Base-by-base conservation (phyloP, 495 filamentous ascomycete genomes). In the Neurospora terricola region DNA sequence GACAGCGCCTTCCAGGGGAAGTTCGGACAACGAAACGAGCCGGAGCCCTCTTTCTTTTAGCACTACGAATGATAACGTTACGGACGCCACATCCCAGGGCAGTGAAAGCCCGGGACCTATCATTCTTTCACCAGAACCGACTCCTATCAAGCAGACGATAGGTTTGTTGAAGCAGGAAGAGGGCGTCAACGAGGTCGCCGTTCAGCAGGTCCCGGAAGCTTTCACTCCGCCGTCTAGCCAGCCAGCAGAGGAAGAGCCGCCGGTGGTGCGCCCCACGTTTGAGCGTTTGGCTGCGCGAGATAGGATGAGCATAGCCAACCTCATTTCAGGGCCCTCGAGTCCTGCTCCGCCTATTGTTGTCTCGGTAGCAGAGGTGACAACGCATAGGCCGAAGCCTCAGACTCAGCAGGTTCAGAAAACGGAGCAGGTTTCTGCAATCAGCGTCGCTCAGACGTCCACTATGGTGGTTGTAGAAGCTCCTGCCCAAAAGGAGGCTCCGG, bases 61-160 rank as follows among this genome's bases (percentile, higher is more conserved):
- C 7, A 73, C 71, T 7, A 75, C 71, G 0, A 81, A 81, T 45
- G 76, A 77, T 23, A 77, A 69, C 27, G 39, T 81, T 11, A 86
- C 83, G 0, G 83, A 84, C 45, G 81, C 71, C 6, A 86, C 84
- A 8, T 81, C 84, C 0, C 84, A 83, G 0, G 81, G 80, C 16
- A 76, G 79, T 10, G 83, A 84, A 34, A 77, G 78, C 38, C 80
- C 82, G 9, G 79, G 77, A 9, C 76, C 78, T 10, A 43, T 75
- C 4, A 72, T 83, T n/a, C 73, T 79, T 9, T 84, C 85, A 0
- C 84, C 85, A 3, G 77, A 77, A 6, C 72, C 77, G 5, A 82
- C 82, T 3, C 84, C 84, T 0, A 54, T 78, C 2, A 83, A 82
- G 74, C 38, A 77, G 18, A 30, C 69, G 34, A 69, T 74, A 5